Evolutionary conservation across 1,284 basidiomycete genomes (phyloP), one percentile per base, ranked within the genome.

Genomic region (Sanghuangporus baumii): DNA sequence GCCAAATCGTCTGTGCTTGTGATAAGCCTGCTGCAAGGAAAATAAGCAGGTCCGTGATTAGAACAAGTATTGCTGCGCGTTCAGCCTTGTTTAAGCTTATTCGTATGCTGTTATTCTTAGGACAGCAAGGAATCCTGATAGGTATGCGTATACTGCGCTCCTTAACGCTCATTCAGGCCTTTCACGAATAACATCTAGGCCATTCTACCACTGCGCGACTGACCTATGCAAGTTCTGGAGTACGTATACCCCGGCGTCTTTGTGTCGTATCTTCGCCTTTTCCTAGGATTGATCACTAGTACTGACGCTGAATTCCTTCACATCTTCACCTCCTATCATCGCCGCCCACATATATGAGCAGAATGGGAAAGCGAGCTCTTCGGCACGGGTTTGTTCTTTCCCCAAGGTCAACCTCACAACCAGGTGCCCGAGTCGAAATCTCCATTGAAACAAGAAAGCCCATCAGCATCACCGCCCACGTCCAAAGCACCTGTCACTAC

Each of bases 281-380:
- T 46, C 43, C 43, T 46, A 2, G 43, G 43, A 36, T 34, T 54
- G 52, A 54, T 31, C 26, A 31, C 26, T 18, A 37, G 23, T 23
- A 23, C 23, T 23, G 23, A 6, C 34, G 34, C 26, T 52, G 40
- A 40, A 41, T 18, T 5, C 12, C 23, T 23, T 31, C 12, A 51
- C 18, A 4, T 37, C 9, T n/a, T 52, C 34, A n/a, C 38, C 20
- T 14, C 20, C 23, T n/a, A 31, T 16, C 36, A 2, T 16, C 40
- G 18, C 12, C 40, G 0, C 41, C 4, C 20, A 46, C 16, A 11
- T 51, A n/a, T 37, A n/a, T 11, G n/a, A 11, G 23, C 34, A 64
- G 62, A 60, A 51, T 64, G 62, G 62, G 55, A 64, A 57, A 54
- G 57, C 54, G 62, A 64, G 4, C 43, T 64, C 9, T 14, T 54